A percentile compares a stretch with the other conserved stretches of the same genome.
Evolutionary conservation across 495 filamentous ascomycete genomes (phyloP).

Genomic region (Pseudevernia furfuracea): DNA sequence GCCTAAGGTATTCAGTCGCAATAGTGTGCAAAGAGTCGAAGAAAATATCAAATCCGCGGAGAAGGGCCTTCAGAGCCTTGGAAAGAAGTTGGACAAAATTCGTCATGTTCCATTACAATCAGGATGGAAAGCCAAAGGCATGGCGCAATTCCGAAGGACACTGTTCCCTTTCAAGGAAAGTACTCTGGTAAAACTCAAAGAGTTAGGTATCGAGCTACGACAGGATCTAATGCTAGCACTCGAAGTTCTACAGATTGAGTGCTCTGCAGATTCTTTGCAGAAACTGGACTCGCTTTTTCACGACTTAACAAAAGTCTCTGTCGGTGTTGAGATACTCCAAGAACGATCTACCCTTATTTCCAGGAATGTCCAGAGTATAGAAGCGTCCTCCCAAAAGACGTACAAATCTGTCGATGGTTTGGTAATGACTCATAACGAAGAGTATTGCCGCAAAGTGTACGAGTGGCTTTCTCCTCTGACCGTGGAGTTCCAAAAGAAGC

Average conservation of each 20-base stretch:
- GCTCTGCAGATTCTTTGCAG: neutral
- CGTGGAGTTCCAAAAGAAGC: neutral
- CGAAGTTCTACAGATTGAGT: neutral
- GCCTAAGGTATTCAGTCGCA: neutral
- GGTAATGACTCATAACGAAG: neutral
- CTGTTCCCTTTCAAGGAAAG: slow-evolving; percentile 1
- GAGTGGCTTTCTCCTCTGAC: neutral
- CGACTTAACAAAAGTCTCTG: neutral
- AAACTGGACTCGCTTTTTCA: neutral
- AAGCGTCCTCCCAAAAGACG: neutral
- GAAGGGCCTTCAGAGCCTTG: neutral
- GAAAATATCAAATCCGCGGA: neutral
- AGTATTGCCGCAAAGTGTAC: neutral
- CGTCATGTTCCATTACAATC: neutral
- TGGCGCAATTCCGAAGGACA: neutral
- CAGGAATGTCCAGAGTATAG: neutral
- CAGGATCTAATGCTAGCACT: neutral
- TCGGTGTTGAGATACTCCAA: neutral
- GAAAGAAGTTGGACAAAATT: neutral
- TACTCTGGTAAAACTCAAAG: neutral
- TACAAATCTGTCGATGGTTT: neutral
- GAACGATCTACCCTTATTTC: neutral
- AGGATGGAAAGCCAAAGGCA: neutral
- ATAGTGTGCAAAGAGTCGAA: neutral
- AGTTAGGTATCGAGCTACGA: neutral